These are phyloP conservation scores for Penicillium nucicola DNA, from an alignment of 495 filamentous ascomycete genomes.

Conservation along the genomic window DNA sequence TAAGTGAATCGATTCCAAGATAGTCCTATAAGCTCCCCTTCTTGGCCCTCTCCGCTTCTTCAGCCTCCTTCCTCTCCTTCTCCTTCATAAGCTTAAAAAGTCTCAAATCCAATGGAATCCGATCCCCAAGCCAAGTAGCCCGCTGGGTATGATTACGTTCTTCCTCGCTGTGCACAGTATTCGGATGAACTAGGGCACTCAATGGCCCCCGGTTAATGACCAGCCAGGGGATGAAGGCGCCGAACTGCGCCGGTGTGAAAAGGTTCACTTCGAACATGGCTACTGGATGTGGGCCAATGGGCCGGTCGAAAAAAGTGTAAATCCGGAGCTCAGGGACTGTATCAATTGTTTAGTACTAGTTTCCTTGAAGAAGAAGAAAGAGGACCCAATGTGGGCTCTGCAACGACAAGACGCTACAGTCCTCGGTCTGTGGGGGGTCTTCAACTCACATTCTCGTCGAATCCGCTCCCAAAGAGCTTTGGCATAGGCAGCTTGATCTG, in stretches of 20 bases:
- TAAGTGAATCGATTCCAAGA: too few relatives aligned
- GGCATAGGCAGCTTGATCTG: slow-evolving; percentile 61
- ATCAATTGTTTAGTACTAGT: not conserved
- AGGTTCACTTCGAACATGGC: slow-evolving; percentile 93
- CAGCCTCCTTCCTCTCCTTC: slow-evolving; percentile 17
- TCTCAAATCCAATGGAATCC: slow-evolving; percentile 63
- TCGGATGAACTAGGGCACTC: slow-evolving; percentile 77
- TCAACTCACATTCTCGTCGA: slow-evolving; percentile 67
- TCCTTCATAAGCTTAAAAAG: slow-evolving; percentile 50
- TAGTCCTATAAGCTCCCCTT: not conserved
- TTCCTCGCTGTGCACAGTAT: slow-evolving; percentile 58
- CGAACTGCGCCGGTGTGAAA: slow-evolving; percentile 81
- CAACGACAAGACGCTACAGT: not conserved
- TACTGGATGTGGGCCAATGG: slow-evolving; percentile 77
- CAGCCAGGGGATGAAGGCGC: slow-evolving; percentile 83
- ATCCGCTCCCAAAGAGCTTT: slow-evolving; percentile 74
- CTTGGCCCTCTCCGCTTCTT: slow-evolving; percentile 8
- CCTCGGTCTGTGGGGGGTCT: not conserved
- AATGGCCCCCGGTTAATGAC: slow-evolving; percentile 80
- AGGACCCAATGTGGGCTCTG: too few relatives aligned
- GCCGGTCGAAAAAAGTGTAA: slow-evolving; percentile 72
- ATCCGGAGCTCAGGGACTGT: slow-evolving; percentile 82
- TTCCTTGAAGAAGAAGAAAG: too few relatives aligned
- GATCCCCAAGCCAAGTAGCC: slow-evolving; percentile 83
- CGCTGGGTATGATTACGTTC: slow-evolving; percentile 69